Evolutionary conservation across 805 yeast genomes (phyloP).

Genomic region (Pichia californica): DNA sequence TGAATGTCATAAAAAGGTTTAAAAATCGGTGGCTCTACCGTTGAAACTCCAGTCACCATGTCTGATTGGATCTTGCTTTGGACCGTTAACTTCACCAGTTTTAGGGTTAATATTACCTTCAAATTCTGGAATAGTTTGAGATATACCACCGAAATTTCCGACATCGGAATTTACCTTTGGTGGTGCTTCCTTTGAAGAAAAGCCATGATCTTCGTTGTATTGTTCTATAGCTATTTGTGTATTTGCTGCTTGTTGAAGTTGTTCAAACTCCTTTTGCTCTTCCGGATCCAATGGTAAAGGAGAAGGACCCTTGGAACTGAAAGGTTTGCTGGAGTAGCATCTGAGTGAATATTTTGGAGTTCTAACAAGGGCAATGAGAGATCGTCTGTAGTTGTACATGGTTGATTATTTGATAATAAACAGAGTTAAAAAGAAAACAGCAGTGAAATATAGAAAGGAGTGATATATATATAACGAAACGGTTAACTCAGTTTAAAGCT

Average conservation of each 20-base stretch:
- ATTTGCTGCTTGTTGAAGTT: constrained; percentile 71
- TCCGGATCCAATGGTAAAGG: constrained; percentile 77
- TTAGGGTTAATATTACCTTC: constrained; percentile 90
- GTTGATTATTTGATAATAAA: not conserved
- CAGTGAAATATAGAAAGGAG: not conserved
- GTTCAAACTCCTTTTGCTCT: constrained; percentile 88
- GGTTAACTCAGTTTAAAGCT: too few species aligned
- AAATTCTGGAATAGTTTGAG: constrained; percentile 85
- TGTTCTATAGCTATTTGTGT: constrained; percentile 75
- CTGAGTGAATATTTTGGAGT: not conserved
- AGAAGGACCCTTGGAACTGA: constrained; percentile 27
- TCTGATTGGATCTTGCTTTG: constrained; percentile 91
- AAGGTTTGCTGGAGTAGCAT: constrained; percentile 11
- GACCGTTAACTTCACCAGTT: constrained; percentile 96
- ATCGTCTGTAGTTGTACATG: constrained; percentile 1
- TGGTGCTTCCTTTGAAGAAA: constrained; percentile 24
- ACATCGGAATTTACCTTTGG: constrained; percentile 38
- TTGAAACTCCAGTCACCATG: constrained; percentile 87
- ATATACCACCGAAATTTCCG: constrained; percentile 56
- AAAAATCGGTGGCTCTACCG: constrained; percentile 95
- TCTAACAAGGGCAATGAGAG: not conserved
- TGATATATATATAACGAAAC: too few species aligned
- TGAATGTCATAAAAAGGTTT: constrained; percentile 7
- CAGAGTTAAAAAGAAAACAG: not conserved
- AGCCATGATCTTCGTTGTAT: constrained; percentile 41